Evolutionary conservation across 495 filamentous ascomycete genomes (phyloP).

Genomic region (Venustampulla echinocandica): DNA sequence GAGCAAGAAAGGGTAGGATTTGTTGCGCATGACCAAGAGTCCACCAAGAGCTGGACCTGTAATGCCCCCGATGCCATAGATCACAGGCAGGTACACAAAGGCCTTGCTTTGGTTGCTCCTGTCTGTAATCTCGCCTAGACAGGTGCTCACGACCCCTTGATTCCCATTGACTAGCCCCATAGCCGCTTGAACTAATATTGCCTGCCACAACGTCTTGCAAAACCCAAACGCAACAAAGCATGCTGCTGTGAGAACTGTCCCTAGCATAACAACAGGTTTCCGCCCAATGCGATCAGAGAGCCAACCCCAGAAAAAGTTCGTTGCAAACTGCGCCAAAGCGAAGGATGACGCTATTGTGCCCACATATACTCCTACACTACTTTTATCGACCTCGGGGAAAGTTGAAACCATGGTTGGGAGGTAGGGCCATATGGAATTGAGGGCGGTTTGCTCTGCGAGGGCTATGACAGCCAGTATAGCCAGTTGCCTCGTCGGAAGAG

Average conservation of each 20-base stretch:
- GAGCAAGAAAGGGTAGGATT: slow-evolving; percentile 69
- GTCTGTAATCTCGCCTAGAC: slow-evolving; percentile 90
- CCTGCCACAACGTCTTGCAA: slow-evolving; percentile 70
- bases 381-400: slow-evolving; percentile 68
- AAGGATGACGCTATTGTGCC: slow-evolving; percentile 84
- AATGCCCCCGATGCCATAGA: slow-evolving; percentile 89
- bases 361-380: slow-evolving; percentile 77
- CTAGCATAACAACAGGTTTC: slow-evolving; percentile 84
- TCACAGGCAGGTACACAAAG: slow-evolving; percentile 84
- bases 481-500: slow-evolving; percentile 77
- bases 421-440: slow-evolving; percentile 96
- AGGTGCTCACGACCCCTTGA: slow-evolving; percentile 75
- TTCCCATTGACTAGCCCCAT: slow-evolving; percentile 96
- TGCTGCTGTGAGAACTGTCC: slow-evolving; percentile 68
- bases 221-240: slow-evolving; percentile 88
- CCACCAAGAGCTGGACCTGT: slow-evolving; percentile 90
- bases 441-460: slow-evolving; percentile 86
- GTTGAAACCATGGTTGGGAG: slow-evolving; percentile 82
- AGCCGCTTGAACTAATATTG: slow-evolving; percentile 72
- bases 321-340: slow-evolving; percentile 82
- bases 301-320: slow-evolving; percentile 93
- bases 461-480: slow-evolving; percentile 79
- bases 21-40: slow-evolving; percentile 54
- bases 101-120: slow-evolving; percentile 85
- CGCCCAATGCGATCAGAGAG: slow-evolving; percentile 82